Conservation (phyloP, 1,284 basidiomycete species). For the Ganoderma lingzhi region DNA sequence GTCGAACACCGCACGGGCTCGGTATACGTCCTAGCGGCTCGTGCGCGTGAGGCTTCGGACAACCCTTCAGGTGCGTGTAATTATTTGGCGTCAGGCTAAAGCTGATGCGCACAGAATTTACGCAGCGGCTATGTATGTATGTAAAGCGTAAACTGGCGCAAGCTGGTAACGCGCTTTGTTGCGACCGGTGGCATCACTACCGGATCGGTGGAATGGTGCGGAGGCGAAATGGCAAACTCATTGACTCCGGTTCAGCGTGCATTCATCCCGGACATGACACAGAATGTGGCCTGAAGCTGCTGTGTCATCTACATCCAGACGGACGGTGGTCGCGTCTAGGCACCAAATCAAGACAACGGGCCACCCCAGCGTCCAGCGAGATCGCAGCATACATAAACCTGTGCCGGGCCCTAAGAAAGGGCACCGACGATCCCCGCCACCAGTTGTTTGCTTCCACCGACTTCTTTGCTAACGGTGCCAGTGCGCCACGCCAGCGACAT, state of each 20-base stretch:
- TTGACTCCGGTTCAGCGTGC: not conserved
- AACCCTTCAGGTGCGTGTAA: slow-evolving; percentile 4
- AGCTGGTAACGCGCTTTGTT: not conserved
- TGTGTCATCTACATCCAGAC: not conserved
- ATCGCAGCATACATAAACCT: not conserved
- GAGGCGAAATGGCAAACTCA: not conserved
- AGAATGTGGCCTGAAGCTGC: not conserved
- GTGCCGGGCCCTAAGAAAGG: not conserved
- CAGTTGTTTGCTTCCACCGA: not conserved
- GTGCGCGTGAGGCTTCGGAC: not conserved
- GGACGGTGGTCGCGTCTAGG: not conserved
- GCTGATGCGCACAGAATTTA: not conserved
- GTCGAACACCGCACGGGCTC: slow-evolving; percentile 13
- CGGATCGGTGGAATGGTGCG: not conserved
- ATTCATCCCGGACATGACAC: not conserved
- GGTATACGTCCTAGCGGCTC: slow-evolving; percentile 10
- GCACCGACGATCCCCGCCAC: not conserved
- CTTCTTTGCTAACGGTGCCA: not conserved
- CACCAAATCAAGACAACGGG: not conserved
- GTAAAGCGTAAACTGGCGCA: not conserved
- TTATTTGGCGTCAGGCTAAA: not conserved
- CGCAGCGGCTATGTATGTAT: not conserved
- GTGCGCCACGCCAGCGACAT: not conserved
- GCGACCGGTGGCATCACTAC: not conserved
- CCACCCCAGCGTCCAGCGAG: not conserved